phyloP scores from a whole-genome alignment of 2,329 filamentous ascomycete genomes.

The Tympanopsis confertula region DNA sequence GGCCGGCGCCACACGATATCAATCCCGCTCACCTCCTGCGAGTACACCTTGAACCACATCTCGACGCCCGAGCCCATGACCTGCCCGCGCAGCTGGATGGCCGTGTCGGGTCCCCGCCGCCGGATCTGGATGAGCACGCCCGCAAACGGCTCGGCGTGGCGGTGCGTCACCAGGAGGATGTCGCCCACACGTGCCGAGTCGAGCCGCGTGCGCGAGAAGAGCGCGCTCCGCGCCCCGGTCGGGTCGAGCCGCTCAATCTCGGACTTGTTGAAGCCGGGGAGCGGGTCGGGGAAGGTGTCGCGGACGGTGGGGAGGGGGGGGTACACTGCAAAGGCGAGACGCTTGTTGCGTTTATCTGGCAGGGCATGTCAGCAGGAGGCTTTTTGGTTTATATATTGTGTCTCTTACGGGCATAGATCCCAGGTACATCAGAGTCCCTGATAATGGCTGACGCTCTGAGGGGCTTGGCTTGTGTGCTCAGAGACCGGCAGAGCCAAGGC shows the following conservation, averaged over 20 bases:
- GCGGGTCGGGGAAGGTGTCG: constrained; percentile 49
- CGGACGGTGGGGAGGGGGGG: constrained; percentile 43
- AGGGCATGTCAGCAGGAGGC: constrained; percentile 9
- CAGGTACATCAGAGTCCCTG: no score
- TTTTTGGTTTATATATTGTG: constrained; percentile 2
- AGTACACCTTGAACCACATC: constrained; percentile 96
- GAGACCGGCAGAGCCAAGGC: no score
- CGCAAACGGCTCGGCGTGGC: constrained; percentile 74
- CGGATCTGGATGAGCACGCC: constrained; percentile 83
- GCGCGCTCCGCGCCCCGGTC: constrained; percentile 65
- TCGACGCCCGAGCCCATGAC: constrained; percentile 80
- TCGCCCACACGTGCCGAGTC: constrained; percentile 78
- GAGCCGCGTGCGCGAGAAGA: constrained; percentile 68
- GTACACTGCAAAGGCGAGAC: constrained; percentile 38
- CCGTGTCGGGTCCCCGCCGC: constrained; percentile 76
- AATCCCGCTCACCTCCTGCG: constrained; percentile 76
- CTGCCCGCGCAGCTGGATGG: constrained; percentile 75
- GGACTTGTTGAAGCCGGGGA: constrained; percentile 52
- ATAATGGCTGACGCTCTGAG: no score
- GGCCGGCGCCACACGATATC: constrained; percentile 81
- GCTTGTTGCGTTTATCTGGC: constrained; percentile 14
- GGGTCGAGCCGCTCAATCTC: constrained; percentile 74
- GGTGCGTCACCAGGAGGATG: constrained; percentile 75
- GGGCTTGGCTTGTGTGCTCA: no score
- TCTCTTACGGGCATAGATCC: no score